These are phyloP conservation scores for Saussurea involucrata DNA, from an alignment of 129 eudicot genomes.

Conservation along the genomic window DNA sequence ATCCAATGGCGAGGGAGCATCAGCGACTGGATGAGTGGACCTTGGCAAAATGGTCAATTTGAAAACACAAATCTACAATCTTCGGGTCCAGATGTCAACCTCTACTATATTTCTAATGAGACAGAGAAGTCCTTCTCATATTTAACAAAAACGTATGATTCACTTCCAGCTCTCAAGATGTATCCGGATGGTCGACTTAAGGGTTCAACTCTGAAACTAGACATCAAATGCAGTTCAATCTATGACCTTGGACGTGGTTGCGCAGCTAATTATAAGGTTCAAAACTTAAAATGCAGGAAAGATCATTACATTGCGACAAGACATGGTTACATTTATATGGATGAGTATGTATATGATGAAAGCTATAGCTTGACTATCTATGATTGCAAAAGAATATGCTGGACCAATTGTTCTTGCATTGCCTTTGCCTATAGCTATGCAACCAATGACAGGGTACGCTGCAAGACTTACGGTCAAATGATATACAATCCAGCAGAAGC, in stretches of 20 bases:
- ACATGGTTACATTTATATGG: background rate
- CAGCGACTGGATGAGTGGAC: slow-evolving; percentile 33
- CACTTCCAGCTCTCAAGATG: slow-evolving; percentile 19
- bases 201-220: background rate
- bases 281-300: slow-evolving; percentile 30
- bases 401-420: slow-evolving; percentile 30
- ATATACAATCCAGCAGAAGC: slow-evolving; percentile 11
- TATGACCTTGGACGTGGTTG: slow-evolving; percentile 17
- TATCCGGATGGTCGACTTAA: background rate
- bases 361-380: slow-evolving; percentile 18
- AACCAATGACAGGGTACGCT: slow-evolving; percentile 10
- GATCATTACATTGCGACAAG: background rate
- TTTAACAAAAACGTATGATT: slow-evolving; percentile 5
- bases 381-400: slow-evolving; percentile 37
- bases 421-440: slow-evolving; percentile 32
- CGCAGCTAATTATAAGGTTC: slow-evolving; percentile 5
- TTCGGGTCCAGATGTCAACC: background rate
- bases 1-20: slow-evolving; percentile 22
- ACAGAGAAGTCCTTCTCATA: slow-evolving; percentile 29
- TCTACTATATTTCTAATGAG: slow-evolving; percentile 21
- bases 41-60: slow-evolving; percentile 30
- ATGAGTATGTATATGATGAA: slow-evolving; percentile 17
- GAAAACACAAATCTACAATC: background rate
- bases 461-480: slow-evolving; percentile 26
- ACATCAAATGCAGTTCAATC: background rate